Conservation (phyloP, 2,329 filamentous ascomycete genomes). For the Venturia carpophila region DNA sequence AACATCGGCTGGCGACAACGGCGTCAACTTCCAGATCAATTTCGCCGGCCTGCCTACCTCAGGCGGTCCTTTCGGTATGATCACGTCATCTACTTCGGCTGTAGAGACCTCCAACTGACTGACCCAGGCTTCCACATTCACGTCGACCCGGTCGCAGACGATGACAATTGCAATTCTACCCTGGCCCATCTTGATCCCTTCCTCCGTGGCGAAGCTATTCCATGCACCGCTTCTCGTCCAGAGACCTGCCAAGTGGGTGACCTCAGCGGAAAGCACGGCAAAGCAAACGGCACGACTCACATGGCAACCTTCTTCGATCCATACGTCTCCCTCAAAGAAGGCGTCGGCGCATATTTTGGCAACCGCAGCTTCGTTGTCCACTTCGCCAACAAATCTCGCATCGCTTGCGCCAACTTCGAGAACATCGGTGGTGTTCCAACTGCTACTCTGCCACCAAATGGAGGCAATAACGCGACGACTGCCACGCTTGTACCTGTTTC, state of each 20-base stretch:
- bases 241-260: slow-evolving; percentile 69
- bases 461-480: neutral
- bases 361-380: slow-evolving; percentile 59
- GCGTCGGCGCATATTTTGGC: slow-evolving; percentile 52
- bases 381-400: slow-evolving; percentile 22
- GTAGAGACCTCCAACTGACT: slow-evolving; percentile 8
- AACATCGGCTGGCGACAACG: slow-evolving; percentile 30
- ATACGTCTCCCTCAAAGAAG: slow-evolving; percentile 48
- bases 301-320: slow-evolving; percentile 36
- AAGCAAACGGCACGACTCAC: slow-evolving; percentile 24
- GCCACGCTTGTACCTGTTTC: neutral
- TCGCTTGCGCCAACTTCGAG: slow-evolving; percentile 22
- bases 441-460: neutral
- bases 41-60: slow-evolving; percentile 34
- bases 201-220: slow-evolving; percentile 51
- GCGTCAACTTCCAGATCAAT: slow-evolving; percentile 35
- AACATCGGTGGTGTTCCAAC: slow-evolving; percentile 6
- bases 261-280: slow-evolving; percentile 65
- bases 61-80: slow-evolving; percentile 39
- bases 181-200: slow-evolving; percentile 65
- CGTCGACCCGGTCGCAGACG: slow-evolving; percentile 50
- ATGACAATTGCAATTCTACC: slow-evolving; percentile 65
- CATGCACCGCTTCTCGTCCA: slow-evolving; percentile 51
- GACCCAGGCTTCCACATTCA: slow-evolving; percentile 59
- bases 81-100: neutral